Evolutionary conservation across 2,329 filamentous ascomycete genomes (phyloP).

Genomic region (Hirsutella rhossiliensis): DNA sequence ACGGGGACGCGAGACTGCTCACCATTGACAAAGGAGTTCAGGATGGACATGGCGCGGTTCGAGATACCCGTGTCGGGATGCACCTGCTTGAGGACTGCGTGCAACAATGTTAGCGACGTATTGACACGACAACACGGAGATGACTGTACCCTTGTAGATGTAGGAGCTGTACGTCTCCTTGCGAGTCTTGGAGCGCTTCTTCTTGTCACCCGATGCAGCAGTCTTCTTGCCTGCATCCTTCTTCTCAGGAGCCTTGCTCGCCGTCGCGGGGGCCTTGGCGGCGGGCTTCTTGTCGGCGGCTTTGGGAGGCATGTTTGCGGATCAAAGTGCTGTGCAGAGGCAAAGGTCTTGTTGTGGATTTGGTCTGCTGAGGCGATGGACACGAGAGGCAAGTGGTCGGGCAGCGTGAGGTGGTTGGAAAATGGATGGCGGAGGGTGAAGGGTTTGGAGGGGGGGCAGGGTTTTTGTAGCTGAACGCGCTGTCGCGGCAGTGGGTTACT

Average conservation of each 20-base stretch:
- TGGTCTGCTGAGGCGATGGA: conserved; percentile 6
- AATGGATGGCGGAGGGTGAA: conserved; percentile 34
- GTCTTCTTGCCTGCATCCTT: conserved; percentile 99
- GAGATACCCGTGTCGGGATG: conserved; percentile 99
- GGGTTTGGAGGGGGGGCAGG: conserved; percentile 37
- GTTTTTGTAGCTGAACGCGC: conserved; percentile 51
- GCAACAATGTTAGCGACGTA: not conserved
- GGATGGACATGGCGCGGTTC: conserved; percentile 98
- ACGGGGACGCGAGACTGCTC: conserved; percentile 23
- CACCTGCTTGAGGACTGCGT: conserved; percentile 96
- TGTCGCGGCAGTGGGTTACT: conserved; percentile 39
- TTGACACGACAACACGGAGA: not conserved
- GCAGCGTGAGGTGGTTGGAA: conserved; percentile 22
- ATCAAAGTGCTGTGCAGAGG: conserved; percentile 11
- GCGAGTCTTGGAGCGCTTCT: conserved; percentile 99
- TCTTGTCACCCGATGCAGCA: conserved; percentile 91
- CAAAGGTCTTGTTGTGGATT: conserved; percentile 3
- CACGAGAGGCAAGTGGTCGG: conserved; percentile 10
- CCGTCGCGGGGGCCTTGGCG: conserved; percentile 81
- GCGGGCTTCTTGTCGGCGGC: conserved; percentile 98
- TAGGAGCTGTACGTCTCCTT: conserved; percentile 99
- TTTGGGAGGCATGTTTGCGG: conserved; percentile 86
- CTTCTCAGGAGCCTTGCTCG: conserved; percentile 70
- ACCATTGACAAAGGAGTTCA: conserved; percentile 99
- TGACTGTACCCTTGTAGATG: conserved; percentile 89